Conservation (phyloP, 129 eudicot species). For the Lactuca sativa region DNA sequence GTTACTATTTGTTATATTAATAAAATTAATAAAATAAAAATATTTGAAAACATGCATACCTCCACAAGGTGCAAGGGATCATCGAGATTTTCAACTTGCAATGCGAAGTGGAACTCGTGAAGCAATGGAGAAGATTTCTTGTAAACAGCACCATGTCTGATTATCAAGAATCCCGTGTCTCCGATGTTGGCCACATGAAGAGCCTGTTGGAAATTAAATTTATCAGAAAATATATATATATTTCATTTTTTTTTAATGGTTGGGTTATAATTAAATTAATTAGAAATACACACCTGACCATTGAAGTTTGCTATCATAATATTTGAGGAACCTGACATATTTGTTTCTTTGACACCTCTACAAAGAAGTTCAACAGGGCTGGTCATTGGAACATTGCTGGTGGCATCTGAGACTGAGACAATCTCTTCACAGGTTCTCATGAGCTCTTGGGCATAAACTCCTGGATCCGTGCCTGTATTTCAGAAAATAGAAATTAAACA, state of each 20-base stretch:
- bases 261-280: not conserved
- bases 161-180: slow-evolving; percentile 69
- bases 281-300: slow-evolving; percentile 57
- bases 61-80: slow-evolving; percentile 67
- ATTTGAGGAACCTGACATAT: slow-evolving; percentile 68
- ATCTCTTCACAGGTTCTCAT: slow-evolving; percentile 63
- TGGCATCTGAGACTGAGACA: slow-evolving; percentile 39
- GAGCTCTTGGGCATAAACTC: slow-evolving; percentile 68
- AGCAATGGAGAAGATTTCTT: slow-evolving; percentile 72
- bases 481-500: slow-evolving; percentile 7
- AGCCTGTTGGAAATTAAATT: slow-evolving; percentile 40
- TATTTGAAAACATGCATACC: slow-evolving; percentile 38
- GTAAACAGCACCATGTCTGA: slow-evolving; percentile 63
- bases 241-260: not conserved
- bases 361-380: slow-evolving; percentile 58
- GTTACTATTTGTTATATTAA: not conserved
- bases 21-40: no score
- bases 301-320: slow-evolving; percentile 70
- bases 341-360: slow-evolving; percentile 51
- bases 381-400: slow-evolving; percentile 28
- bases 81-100: slow-evolving; percentile 50
- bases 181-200: slow-evolving; percentile 92
- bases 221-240: not conserved
- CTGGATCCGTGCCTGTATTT: slow-evolving; percentile 61
- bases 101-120: slow-evolving; percentile 71